These are phyloP conservation scores for Kwoniella sp. DNA, from an alignment of 768 basidiomycete genomes.

Conservation along the genomic window DNA sequence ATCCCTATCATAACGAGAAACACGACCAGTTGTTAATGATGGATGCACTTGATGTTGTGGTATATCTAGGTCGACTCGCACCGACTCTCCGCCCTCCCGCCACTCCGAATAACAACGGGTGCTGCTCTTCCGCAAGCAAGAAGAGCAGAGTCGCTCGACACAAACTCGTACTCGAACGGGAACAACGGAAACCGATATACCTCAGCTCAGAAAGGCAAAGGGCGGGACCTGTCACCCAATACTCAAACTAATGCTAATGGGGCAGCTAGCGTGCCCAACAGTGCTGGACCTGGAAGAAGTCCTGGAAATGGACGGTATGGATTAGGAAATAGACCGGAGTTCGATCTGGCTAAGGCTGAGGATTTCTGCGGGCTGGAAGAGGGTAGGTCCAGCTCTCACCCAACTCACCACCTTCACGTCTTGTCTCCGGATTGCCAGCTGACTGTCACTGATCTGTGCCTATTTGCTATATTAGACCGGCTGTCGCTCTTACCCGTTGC, in stretches of 20 bases:
- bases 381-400: conserved; percentile 61
- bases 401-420: too few species aligned
- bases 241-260: conserved; percentile 52
- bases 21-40: too few species aligned
- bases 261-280: conserved; percentile 41
- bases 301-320: conserved; percentile 53
- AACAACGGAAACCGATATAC: conserved; percentile 22
- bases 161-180: conserved; percentile 14
- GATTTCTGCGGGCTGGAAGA: conserved; percentile 67
- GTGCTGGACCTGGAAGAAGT: conserved; percentile 26
- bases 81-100: conserved; percentile 62
- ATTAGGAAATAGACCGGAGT: conserved; percentile 75
- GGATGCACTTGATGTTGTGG: too few species aligned
- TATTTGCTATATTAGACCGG: conserved; percentile 61
- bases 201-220: conserved; percentile 57
- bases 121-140: conserved; percentile 52
- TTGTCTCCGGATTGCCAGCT: too few species aligned
- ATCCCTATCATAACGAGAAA: too few species aligned
- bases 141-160: conserved; percentile 22
- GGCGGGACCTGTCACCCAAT: conserved; percentile 58
- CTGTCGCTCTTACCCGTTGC: conserved; percentile 71
- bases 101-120: conserved; percentile 73
- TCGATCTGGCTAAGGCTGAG: conserved; percentile 69
- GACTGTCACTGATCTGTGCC: background rate
- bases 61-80: conserved; percentile 55